These are phyloP conservation scores for Rosa chinensis DNA, from an alignment of 306 rosid genomes.

Conservation along the genomic window DNA sequence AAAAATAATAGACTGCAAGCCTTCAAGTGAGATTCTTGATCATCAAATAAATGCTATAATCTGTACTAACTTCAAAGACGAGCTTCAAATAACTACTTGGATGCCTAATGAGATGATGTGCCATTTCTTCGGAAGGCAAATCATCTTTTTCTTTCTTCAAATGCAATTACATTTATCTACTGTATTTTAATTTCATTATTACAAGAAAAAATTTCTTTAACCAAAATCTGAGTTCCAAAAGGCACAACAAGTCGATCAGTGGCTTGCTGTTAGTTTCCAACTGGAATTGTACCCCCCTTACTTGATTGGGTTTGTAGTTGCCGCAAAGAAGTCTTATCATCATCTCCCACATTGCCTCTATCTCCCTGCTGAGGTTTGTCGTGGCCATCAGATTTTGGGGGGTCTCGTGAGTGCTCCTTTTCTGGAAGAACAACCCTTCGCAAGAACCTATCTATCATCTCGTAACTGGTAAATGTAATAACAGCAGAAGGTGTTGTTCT, in stretches of 20 bases:
- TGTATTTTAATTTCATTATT: slow-evolving; percentile 11
- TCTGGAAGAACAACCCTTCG: slow-evolving; percentile 35
- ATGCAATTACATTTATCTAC: slow-evolving; percentile 21
- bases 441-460: slow-evolving; percentile 82
- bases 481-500: slow-evolving; percentile 97
- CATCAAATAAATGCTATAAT: neutral
- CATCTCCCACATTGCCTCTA: slow-evolving; percentile 18
- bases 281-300: slow-evolving; percentile 42
- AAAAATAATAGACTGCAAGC: neutral
- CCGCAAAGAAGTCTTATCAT: slow-evolving; percentile 12
- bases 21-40: neutral
- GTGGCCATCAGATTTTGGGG: slow-evolving; percentile 30
- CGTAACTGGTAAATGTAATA: slow-evolving; percentile 88
- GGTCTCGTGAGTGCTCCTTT: slow-evolving; percentile 34
- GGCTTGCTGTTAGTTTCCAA: slow-evolving; percentile 60
- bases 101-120: neutral
- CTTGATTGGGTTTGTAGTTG: slow-evolving; percentile 50
- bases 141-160: slow-evolving; percentile 8
- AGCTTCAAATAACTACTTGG: neutral
- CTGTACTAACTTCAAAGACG: neutral
- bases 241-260: slow-evolving; percentile 30
- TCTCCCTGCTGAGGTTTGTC: slow-evolving; percentile 27
- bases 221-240: slow-evolving; percentile 23
- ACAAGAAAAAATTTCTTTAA: slow-evolving; percentile 24
- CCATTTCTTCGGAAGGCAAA: neutral